A percentile compares a stretch with the other conserved stretches of the same genome.
These are phyloP conservation scores for Hippophae rhamnoides DNA, from an alignment of 306 rosid species.

Conservation along the genomic window DNA sequence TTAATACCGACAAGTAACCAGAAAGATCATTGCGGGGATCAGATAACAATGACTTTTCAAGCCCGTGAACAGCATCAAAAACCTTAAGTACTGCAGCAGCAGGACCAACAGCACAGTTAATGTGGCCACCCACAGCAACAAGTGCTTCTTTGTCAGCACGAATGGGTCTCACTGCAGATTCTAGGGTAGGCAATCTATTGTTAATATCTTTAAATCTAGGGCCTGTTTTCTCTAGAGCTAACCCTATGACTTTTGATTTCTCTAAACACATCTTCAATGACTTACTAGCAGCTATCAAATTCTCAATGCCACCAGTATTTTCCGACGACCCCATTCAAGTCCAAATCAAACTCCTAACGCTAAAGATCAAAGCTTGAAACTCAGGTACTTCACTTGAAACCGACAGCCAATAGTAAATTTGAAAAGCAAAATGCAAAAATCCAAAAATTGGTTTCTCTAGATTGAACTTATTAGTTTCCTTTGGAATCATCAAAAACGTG, in stretches of 20 bases:
- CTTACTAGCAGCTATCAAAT: conserved; percentile 53
- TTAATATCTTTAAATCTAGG: conserved; percentile 64
- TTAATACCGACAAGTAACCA: conserved; percentile 77
- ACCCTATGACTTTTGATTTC: conserved; percentile 65
- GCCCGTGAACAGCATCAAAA: conserved; percentile 97
- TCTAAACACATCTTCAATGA: conserved; percentile 74
- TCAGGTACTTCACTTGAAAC: conserved; percentile 2
- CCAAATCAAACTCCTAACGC: conserved; percentile 18
- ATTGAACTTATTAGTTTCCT: conserved; percentile 13
- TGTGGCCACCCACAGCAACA: conserved; percentile 82
- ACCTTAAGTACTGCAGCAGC: conserved; percentile 98
- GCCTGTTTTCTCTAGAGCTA: conserved; percentile 66
- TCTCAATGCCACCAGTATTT: conserved; percentile 34
- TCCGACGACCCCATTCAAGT: conserved; percentile 53
- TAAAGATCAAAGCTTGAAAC: conserved; percentile 13
- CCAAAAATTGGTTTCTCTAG: conserved; percentile 9
- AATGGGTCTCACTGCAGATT: conserved; percentile 83
- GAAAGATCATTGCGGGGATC: conserved; percentile 80
- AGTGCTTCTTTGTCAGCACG: conserved; percentile 86
- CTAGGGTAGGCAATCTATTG: conserved; percentile 61
- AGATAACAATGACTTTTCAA: conserved; percentile 73
- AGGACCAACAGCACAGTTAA: conserved; percentile 91
- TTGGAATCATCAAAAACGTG: conserved; percentile 41
- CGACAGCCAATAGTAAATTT: no score
- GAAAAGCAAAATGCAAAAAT: not conserved